Base-by-base conservation (phyloP, 208 protist species). In the Leishmania lainsoni region DNA sequence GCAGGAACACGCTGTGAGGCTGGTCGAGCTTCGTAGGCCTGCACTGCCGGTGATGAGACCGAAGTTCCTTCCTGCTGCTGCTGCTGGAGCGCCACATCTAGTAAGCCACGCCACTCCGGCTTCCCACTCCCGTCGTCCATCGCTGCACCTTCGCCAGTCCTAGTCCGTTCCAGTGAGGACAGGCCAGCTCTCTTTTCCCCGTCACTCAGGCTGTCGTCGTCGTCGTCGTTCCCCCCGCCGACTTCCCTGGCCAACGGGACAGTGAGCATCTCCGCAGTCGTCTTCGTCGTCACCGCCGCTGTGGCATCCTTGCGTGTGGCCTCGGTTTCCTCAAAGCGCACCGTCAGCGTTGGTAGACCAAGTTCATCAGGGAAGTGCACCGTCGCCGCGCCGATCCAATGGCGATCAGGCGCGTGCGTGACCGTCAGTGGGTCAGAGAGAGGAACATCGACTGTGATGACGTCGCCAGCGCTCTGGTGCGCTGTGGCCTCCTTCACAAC, bases 291-390 rank as follows among this genome's bases (percentile, higher is more conserved):
- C 32, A 83, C 87, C 17, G 90, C 89, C 16, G 72, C 90, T 35
- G 77, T 79, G 29, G 75, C 77, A 48, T 73, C 81, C 16, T 56
- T 61, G 2, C 72, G 54, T 5, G 63, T 70, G 26, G 56, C 78
- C 0, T 77, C 76, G 20, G 76, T 80, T 32, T 72, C 79, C 39
- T 90, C 86, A 59, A 85, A 91, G 17, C 90, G 91, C 0, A 96
- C 66, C 5, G 81, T 80, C 35, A 96, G 79, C 17, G 69, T 59
- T 2, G 93, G 93, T 32, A 96, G 74, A 4, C 79, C 70, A 6
- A 92, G 73, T 58, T 94, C 93, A 26, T 89, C 86, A 1, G 93
- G 93, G 78, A 96, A 96, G 84, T 90, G 83, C 71, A 96, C 66
- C 6, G 87, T 91, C 26, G 77, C 77, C 5, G 73, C 84, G 26